Evolutionary conservation across 805 yeast genomes (phyloP).

Genomic region (Candida oleophila): DNA sequence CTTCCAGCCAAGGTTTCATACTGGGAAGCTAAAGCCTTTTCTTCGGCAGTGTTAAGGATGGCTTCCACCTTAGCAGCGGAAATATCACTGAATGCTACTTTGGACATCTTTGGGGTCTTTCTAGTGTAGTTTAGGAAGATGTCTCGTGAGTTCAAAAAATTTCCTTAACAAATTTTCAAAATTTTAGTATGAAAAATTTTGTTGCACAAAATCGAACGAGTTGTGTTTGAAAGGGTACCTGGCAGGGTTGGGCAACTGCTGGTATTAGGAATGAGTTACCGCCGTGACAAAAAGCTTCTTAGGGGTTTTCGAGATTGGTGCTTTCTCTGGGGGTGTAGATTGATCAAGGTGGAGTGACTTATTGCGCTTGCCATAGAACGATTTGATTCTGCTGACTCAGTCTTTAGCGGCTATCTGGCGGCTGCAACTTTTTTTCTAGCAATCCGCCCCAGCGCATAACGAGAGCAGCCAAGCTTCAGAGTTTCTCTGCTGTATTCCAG

Average conservation of each 20-base stretch:
- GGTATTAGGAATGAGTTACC: background rate
- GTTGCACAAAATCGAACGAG: background rate
- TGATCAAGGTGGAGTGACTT: too few species aligned
- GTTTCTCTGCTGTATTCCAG: too few species aligned
- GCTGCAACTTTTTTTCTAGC: too few species aligned
- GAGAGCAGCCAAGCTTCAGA: too few species aligned
- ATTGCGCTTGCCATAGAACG: too few species aligned
- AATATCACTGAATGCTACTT: slow-evolving; percentile 29
- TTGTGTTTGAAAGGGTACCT: too few species aligned
- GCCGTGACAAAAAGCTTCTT: too few species aligned
- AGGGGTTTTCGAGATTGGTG: too few species aligned
- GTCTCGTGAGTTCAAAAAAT: background rate
- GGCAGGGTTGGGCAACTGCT: background rate
- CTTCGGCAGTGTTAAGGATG: slow-evolving; percentile 33
- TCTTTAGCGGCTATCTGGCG: too few species aligned
- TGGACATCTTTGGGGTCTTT: slow-evolving; percentile 21
- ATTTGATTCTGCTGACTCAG: too few species aligned
- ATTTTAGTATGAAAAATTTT: background rate
- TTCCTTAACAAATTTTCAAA: background rate
- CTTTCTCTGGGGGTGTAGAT: too few species aligned
- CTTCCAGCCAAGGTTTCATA: slow-evolving; percentile 72
- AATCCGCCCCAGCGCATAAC: too few species aligned
- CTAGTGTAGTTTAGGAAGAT: background rate
- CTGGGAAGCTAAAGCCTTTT: slow-evolving; percentile 74
- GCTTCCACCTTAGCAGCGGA: slow-evolving; percentile 11